These are phyloP conservation scores for Wickerhamomyces xylosicus DNA, from an alignment of 805 yeast species.

Conservation along the genomic window DNA sequence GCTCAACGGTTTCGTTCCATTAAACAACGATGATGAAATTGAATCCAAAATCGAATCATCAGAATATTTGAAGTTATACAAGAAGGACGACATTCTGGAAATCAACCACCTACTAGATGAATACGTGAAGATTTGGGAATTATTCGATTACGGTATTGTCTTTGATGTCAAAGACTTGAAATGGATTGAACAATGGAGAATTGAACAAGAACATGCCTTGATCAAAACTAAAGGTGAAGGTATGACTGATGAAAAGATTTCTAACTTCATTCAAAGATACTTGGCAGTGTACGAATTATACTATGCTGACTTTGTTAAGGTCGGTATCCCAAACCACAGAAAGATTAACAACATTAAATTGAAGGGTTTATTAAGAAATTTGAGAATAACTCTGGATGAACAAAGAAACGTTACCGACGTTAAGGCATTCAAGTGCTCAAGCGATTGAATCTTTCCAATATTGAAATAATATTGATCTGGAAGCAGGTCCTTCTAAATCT, in stretches of 20 bases:
- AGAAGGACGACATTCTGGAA: conserved; percentile 17
- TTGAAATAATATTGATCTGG: too few relatives aligned
- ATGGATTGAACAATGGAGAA: conserved; percentile 72
- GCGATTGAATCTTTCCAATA: not conserved
- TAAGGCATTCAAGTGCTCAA: conserved; percentile 1
- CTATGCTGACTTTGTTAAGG: conserved; percentile 30
- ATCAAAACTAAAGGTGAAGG: conserved; percentile 51
- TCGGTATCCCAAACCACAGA: conserved; percentile 18
- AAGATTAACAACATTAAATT: conserved; percentile 10
- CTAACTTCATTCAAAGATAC: conserved; percentile 64
- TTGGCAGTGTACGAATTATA: conserved; percentile 79
- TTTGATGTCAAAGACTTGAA: conserved; percentile 48
- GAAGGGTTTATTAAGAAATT: conserved; percentile 5
- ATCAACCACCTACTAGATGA: conserved; percentile 42
- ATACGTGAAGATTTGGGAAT: conserved; percentile 47
- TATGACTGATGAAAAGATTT: conserved; percentile 69
- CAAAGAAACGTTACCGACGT: conserved; percentile 8
- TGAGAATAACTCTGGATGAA: conserved; percentile 11
- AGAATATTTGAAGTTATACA: conserved; percentile 19
- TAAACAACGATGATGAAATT: conserved; percentile 20
- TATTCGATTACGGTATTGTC: conserved; percentile 50
- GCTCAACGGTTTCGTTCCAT: conserved; percentile 70
- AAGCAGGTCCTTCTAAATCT: not conserved
- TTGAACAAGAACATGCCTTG: conserved; percentile 53
- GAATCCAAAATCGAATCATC: conserved; percentile 10